Conservation (phyloP, 2,329 filamentous ascomycete genomes). For the Sporothrix pallida region DNA sequence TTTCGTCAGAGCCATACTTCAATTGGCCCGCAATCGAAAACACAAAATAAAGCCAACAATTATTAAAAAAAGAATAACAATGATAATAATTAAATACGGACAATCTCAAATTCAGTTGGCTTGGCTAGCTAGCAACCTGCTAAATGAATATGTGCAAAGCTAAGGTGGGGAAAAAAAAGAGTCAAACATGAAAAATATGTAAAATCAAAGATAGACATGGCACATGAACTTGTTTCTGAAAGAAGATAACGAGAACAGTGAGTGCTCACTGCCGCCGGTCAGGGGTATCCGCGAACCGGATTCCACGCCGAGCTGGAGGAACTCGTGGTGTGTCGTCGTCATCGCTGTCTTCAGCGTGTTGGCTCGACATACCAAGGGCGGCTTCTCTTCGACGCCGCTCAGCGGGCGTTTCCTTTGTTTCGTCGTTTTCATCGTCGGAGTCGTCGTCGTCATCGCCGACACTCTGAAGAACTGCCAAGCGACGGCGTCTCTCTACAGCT, state of each 20-base stretch:
- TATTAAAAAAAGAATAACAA: neutral
- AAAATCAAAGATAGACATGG: neutral
- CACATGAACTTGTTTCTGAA: neutral
- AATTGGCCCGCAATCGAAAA: too few relatives aligned
- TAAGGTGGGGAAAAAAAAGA: too few relatives aligned
- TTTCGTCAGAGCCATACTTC: too few relatives aligned
- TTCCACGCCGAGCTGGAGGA: conserved; percentile 59
- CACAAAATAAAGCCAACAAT: neutral
- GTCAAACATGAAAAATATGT: neutral
- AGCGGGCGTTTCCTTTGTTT: conserved; percentile 68
- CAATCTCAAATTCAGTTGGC: too few relatives aligned
- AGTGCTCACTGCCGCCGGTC: conserved; percentile 25
- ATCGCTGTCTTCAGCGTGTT: conserved; percentile 55
- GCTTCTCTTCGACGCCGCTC: conserved; percentile 76
- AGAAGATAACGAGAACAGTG: too few relatives aligned
- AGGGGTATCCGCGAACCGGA: conserved; percentile 64
- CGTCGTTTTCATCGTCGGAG: conserved; percentile 48
- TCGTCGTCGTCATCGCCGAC: conserved; percentile 52
- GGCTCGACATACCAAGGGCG: conserved; percentile 66
- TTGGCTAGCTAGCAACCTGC: too few relatives aligned
- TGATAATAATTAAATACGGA: too few relatives aligned
- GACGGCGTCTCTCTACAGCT: conserved; percentile 70
- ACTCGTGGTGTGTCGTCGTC: conserved; percentile 64
- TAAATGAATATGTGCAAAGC: too few relatives aligned
- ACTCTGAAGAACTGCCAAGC: conserved; percentile 60